Evolutionary conservation across 2,329 filamentous ascomycete genomes (phyloP).

Genomic region (Trichophyton equinum): DNA sequence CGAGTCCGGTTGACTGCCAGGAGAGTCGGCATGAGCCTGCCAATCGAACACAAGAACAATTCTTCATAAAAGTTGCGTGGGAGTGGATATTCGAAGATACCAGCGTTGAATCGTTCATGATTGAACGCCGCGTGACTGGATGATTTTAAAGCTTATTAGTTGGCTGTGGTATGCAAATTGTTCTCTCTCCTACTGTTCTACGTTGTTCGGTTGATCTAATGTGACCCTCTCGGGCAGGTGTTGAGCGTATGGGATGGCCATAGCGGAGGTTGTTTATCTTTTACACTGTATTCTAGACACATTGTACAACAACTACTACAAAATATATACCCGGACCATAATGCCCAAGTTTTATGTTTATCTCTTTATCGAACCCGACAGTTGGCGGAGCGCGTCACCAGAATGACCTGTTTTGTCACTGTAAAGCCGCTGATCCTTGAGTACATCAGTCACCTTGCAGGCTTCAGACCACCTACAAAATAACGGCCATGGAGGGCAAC

Average conservation of each 20-base stretch:
- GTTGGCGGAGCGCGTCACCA: slow-evolving; percentile 96
- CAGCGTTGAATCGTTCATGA: neutral
- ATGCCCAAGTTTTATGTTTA: neutral
- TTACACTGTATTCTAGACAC: neutral
- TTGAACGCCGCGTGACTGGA: neutral
- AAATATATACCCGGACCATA: neutral
- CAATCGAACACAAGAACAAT: slow-evolving; percentile 41
- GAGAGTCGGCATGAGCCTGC: slow-evolving; percentile 82
- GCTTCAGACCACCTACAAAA: slow-evolving; percentile 60
- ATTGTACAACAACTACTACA: neutral
- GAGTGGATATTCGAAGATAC: neutral
- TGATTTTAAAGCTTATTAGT: neutral
- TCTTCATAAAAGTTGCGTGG: neutral
- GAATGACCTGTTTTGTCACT: slow-evolving; percentile 48
- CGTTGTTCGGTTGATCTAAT: neutral
- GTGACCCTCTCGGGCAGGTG: neutral
- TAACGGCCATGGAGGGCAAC: slow-evolving; percentile 97
- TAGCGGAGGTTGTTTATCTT: neutral
- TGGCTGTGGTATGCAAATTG: neutral
- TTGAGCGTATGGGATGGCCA: neutral
- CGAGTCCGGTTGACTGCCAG: slow-evolving; percentile 69
- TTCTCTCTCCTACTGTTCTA: neutral
- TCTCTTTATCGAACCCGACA: slow-evolving; percentile 23
- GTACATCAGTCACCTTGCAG: slow-evolving; percentile 90
- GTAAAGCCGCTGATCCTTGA: slow-evolving; percentile 19